Percentiles rank a stretch among this genome's conserved stretches.
phyloP scores from a whole-genome alignment of 1,284 basidiomycete genomes.

The Apiotrichum veenhuisii region DNA sequence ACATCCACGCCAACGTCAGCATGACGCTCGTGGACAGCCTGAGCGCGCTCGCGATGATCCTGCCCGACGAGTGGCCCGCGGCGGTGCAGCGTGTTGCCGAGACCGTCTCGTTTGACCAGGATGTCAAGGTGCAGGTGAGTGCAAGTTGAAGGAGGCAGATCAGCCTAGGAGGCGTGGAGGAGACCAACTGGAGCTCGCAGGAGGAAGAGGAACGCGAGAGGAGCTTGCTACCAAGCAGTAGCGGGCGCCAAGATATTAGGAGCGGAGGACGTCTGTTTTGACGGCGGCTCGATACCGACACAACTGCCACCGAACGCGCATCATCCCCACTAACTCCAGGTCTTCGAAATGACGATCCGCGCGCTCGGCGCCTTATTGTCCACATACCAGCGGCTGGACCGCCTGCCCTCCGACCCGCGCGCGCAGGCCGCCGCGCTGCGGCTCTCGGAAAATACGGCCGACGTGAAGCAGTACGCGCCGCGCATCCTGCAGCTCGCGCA shows the following conservation, averaged over 20 bases:
- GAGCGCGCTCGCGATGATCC: conserved; percentile 39
- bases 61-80: conserved; percentile 33
- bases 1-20: conserved; percentile 64
- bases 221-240: too few species aligned
- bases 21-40: conserved; percentile 46
- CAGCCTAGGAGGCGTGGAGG: conserved; percentile 65
- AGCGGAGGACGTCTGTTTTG: too few species aligned
- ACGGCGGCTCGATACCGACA: too few species aligned
- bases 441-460: conserved; percentile 7
- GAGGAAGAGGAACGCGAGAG: too few species aligned
- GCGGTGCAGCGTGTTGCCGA: conserved; percentile 36
- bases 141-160: too few species aligned
- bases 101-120: conserved; percentile 42
- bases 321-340: conserved; percentile 10
- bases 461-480: conserved; percentile 69
- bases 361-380: conserved; percentile 83
- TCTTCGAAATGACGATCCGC: conserved; percentile 68
- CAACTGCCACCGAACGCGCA: too few species aligned
- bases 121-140: conserved; percentile 56
- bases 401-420: conserved; percentile 44
- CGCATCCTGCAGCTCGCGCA: conserved; percentile 69
- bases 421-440: conserved; percentile 24
- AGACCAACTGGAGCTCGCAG: too few species aligned
- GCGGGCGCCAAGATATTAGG: too few species aligned
- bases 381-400: conserved; percentile 67